phyloP scores from a whole-genome alignment of 2,329 filamentous ascomycete species.

The Aspergillus oerlinghausenensis region DNA sequence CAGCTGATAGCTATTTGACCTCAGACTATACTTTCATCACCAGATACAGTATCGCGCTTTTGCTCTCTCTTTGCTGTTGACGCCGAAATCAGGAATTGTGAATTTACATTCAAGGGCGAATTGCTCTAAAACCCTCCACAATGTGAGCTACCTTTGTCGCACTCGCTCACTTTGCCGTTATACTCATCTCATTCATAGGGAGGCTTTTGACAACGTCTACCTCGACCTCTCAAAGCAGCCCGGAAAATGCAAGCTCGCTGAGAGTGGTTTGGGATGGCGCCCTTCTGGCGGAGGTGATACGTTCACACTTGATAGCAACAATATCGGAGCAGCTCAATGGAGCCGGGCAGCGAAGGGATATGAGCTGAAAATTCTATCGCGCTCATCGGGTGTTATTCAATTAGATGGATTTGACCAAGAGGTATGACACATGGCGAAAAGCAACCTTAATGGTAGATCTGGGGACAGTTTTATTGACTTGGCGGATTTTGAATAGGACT shows the following conservation, averaged over 20 bases:
- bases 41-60: background rate
- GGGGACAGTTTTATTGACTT: background rate
- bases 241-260: constrained; percentile 91
- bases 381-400: constrained; percentile 81
- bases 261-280: constrained; percentile 94
- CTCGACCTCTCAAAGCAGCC: constrained; percentile 89
- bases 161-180: background rate
- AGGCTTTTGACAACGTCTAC: constrained; percentile 97
- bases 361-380: constrained; percentile 85
- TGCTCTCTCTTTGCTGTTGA: background rate
- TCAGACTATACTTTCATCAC: background rate
- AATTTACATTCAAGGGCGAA: background rate
- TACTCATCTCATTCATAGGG: constrained; percentile 45
- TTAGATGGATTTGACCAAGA: constrained; percentile 93
- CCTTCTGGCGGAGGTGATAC: constrained; percentile 80
- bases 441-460: background rate
- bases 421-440: constrained; percentile 35
- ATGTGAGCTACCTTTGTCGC: constrained; percentile 25
- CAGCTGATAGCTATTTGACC: constrained; percentile 2
- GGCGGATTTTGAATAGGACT: constrained; percentile 57
- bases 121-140: constrained; percentile 23
- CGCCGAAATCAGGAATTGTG: background rate
- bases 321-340: constrained; percentile 88
- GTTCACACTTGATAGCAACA: constrained; percentile 84
- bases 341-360: constrained; percentile 87